Evolutionary conservation across 2,329 filamentous ascomycete genomes (phyloP).

Genomic region (Verticillium albo-atrum): DNA sequence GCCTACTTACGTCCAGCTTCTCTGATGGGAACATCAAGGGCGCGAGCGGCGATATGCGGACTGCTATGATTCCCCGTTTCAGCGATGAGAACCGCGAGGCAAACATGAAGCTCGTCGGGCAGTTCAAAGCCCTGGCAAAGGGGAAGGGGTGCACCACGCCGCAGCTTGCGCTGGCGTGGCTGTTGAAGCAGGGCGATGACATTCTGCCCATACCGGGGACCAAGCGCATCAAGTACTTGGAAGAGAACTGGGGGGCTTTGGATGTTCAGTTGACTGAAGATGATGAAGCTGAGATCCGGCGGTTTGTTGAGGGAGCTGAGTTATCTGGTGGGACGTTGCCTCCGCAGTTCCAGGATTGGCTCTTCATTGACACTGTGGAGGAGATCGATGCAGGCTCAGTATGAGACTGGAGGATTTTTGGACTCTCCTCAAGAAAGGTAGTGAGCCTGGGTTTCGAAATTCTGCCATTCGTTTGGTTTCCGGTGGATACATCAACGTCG

Average conservation of each 20-base stretch:
- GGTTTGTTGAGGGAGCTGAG: conserved; percentile 12
- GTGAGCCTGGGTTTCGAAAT: too few species aligned
- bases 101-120: conserved; percentile 31
- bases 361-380: neutral
- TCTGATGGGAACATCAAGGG: neutral
- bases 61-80: conserved; percentile 31
- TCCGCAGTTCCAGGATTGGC: neutral
- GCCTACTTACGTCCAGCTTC: conserved; percentile 35
- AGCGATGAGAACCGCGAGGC: conserved; percentile 40
- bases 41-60: conserved; percentile 12
- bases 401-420: too few species aligned
- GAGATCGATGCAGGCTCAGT: neutral
- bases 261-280: conserved; percentile 17
- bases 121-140: conserved; percentile 17
- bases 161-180: conserved; percentile 55
- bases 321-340: neutral
- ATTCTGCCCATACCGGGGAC: conserved; percentile 34
- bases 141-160: conserved; percentile 34
- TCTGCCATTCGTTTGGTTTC: too few species aligned
- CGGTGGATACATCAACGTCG: too few species aligned
- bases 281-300: conserved; percentile 19
- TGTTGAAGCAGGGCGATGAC: conserved; percentile 40
- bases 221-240: conserved; percentile 22
- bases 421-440: too few species aligned
- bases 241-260: conserved; percentile 22